phyloP scores from a whole-genome alignment of 257 asterid genomes.

The Penstemon newberryi region DNA sequence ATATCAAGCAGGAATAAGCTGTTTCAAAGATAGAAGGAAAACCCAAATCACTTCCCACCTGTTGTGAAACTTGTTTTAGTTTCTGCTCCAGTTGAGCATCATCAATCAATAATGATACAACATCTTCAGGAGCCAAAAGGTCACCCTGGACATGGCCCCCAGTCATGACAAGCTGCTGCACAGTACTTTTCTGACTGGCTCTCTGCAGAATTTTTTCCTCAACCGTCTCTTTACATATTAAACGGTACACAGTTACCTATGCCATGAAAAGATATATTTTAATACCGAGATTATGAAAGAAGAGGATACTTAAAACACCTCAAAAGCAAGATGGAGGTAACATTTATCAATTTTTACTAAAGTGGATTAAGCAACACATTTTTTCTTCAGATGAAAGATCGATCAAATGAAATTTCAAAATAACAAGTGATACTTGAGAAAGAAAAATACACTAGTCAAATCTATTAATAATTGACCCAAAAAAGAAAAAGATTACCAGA shows the following conservation, averaged over 20 bases:
- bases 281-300: neutral
- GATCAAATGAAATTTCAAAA: neutral
- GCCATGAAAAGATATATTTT: slow-evolving; percentile 7
- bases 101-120: slow-evolving; percentile 81
- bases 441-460: neutral
- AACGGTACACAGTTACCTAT: slow-evolving; percentile 91
- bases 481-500: neutral
- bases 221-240: slow-evolving; percentile 90
- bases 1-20: neutral
- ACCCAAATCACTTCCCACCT: slow-evolving; percentile 45
- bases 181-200: slow-evolving; percentile 94
- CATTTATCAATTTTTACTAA: neutral
- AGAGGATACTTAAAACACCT: neutral
- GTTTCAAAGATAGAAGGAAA: neutral
- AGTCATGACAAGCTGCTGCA: slow-evolving; percentile 98
- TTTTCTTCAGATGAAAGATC: neutral
- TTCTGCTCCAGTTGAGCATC: slow-evolving; percentile 94
- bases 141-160: slow-evolving; percentile 99
- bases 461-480: neutral
- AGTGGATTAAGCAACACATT: neutral
- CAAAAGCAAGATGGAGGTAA: neutral
- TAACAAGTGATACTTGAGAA: neutral
- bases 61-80: slow-evolving; percentile 84
- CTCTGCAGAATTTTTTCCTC: slow-evolving; percentile 94
- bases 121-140: slow-evolving; percentile 95